Percentiles rank a stretch among this genome's conserved stretches.
Conservation (phyloP, 2,329 filamentous ascomycete genomes). For the Fusarium setosum region DNA sequence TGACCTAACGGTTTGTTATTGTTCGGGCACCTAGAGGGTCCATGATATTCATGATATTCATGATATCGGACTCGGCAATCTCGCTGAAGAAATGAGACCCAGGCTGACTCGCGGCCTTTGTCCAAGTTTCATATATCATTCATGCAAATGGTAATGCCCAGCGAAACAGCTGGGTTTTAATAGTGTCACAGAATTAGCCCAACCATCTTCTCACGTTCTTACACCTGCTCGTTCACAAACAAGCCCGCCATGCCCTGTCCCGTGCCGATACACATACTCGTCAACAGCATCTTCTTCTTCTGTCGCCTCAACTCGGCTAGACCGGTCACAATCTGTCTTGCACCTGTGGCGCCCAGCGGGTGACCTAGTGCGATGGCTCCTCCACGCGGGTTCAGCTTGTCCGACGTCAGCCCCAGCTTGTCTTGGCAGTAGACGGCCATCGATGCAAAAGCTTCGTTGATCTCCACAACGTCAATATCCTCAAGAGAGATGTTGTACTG, state of each 20-base stretch:
- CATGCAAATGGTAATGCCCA: not conserved
- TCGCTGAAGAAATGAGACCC: conserved; percentile 27
- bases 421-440: conserved; percentile 96
- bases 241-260: conserved; percentile 76
- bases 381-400: conserved; percentile 84
- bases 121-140: not conserved
- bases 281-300: conserved; percentile 91
- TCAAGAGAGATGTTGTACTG: conserved; percentile 82
- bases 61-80: conserved; percentile 18
- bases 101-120: conserved; percentile 17
- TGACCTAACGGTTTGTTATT: not conserved
- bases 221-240: conserved; percentile 68
- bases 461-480: conserved; percentile 90
- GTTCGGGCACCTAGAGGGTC: not conserved
- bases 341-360: conserved; percentile 82
- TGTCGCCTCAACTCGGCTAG: conserved; percentile 85
- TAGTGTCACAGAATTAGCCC: conserved; percentile 32
- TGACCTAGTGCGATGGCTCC: conserved; percentile 88
- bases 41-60: not conserved
- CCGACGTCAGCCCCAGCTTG: conserved; percentile 74
- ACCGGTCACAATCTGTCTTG: conserved; percentile 88
- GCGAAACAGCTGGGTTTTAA: conserved; percentile 8
- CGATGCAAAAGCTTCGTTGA: conserved; percentile 98
- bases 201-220: not conserved
- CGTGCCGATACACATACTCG: conserved; percentile 87